Percentiles rank a stretch among this genome's conserved stretches.
Evolutionary conservation across 2,329 filamentous ascomycete genomes (phyloP).

Genomic region (Acrodontium crateriforme): DNA sequence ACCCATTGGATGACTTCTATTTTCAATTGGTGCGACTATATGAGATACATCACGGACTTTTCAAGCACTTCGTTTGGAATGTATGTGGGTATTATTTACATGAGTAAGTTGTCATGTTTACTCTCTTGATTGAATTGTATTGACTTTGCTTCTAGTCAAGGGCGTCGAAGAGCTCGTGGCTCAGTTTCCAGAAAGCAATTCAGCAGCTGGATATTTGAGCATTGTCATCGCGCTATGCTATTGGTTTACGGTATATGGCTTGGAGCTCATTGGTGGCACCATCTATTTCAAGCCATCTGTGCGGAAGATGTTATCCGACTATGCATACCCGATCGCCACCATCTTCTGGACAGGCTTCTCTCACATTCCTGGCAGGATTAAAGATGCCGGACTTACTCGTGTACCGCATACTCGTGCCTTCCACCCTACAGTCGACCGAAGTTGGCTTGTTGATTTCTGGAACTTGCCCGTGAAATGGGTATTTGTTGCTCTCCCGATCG

Average conservation of each 20-base stretch:
- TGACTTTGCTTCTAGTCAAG: constrained; percentile 29
- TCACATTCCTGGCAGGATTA: constrained; percentile 36
- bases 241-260: constrained; percentile 35
- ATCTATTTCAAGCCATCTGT: constrained; percentile 31
- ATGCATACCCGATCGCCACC: constrained; percentile 39
- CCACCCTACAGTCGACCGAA: constrained; percentile 31
- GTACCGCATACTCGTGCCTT: constrained; percentile 34
- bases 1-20: constrained; percentile 43
- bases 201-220: constrained; percentile 33
- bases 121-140: too few species aligned
- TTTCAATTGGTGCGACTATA: constrained; percentile 42
- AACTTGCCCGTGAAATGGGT: constrained; percentile 38
- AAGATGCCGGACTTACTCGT: constrained; percentile 26
- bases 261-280: constrained; percentile 36
- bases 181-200: constrained; percentile 30
- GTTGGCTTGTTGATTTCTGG: constrained; percentile 41
- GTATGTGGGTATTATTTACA: constrained; percentile 44
- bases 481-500: constrained; percentile 40
- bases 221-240: constrained; percentile 39
- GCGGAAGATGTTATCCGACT: constrained; percentile 37
- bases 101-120: constrained; percentile 26
- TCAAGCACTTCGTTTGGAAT: constrained; percentile 40
- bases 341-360: constrained; percentile 42
- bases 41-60: constrained; percentile 46
- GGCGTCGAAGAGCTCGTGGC: constrained; percentile 43